Base-by-base conservation (phyloP, 2,329 filamentous ascomycete species). In the Metarhizium guizhouense region DNA sequence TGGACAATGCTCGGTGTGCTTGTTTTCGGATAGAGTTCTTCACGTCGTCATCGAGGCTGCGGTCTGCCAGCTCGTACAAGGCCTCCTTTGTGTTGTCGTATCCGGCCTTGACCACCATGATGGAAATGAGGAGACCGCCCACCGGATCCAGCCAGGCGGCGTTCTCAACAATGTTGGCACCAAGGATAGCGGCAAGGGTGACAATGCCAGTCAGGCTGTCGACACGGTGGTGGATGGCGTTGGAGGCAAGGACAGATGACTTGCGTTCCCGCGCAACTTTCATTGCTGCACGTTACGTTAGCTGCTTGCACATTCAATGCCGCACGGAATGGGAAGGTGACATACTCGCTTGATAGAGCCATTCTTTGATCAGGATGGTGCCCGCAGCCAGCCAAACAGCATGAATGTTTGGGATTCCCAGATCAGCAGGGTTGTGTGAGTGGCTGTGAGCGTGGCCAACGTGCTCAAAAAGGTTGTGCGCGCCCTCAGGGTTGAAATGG, bases 121-220 rank as follows among this genome's bases (percentile, higher is more conserved):
- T 76, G 14, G 92, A 96, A 64, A 99, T 97, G 57, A 96, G 75
- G 4, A 99, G 79, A 10, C 94, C 92, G 55, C 94, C 94, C 34
- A 97, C 88, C 10, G 94, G 92, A 70, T 99, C 94, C 52, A 97
- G 79, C 92, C 94, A 97, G 34, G 87, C 83, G 54, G 93, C 92
- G 65, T 92, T 87, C 56, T 86, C 80, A 61, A 96, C 79, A 53
- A 95, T 78, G 70, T 97, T 95, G 51, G 92, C 91, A 48, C 91
- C 92, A 18, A 90, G 83, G 64, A 99, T 96, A 29, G 90, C 93
- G 56, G 88, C 79, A 34, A 97, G 80, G 2, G 94, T 95, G 55
- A 97, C 94, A 64, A 97, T 88, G 61, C 93, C 93, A 1, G 94
- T 99, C 56, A 96, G 80, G 57, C 91, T 96, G 72, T 99, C 94